These are phyloP conservation scores for Atkinsonella texensis DNA, from an alignment of 2,329 filamentous ascomycete genomes.

Conservation along the genomic window DNA sequence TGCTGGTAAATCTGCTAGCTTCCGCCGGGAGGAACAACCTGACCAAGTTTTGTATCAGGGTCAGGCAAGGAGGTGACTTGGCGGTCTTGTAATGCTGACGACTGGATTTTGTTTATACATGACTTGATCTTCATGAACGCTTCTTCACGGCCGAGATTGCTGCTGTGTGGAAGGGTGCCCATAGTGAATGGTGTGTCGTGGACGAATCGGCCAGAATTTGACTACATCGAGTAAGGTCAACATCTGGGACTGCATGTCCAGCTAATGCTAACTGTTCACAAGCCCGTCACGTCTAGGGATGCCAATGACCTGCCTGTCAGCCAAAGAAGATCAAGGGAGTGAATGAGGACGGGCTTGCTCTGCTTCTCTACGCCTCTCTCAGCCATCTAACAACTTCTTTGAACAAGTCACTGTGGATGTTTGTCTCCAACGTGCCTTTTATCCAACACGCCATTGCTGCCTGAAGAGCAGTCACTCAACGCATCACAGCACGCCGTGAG, in stretches of 20 bases:
- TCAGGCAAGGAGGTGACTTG: neutral
- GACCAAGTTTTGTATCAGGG: neutral
- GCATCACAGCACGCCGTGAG: slow-evolving; percentile 1
- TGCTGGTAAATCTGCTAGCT: neutral
- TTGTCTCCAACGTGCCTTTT: neutral
- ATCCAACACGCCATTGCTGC: neutral
- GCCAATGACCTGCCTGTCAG: too few species aligned
- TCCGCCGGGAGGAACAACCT: neutral
- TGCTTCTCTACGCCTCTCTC: neutral
- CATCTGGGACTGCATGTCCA: too few species aligned
- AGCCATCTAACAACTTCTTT: neutral
- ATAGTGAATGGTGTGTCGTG: neutral
- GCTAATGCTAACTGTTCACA: too few species aligned
- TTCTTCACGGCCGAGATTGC: too few species aligned
- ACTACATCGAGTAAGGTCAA: too few species aligned
- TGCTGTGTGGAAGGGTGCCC: neutral
- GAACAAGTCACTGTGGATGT: neutral
- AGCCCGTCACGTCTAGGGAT: too few species aligned
- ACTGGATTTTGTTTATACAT: too few species aligned
- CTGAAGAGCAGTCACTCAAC: neutral
- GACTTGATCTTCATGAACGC: too few species aligned
- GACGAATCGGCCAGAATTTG: neutral
- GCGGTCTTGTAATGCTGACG: neutral
- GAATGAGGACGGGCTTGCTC: too few species aligned
- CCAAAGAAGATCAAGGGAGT: too few species aligned